These are phyloP conservation scores for Dissophora ornata DNA, from an alignment of 192 early-diverging fungal species.

Conservation along the genomic window DNA sequence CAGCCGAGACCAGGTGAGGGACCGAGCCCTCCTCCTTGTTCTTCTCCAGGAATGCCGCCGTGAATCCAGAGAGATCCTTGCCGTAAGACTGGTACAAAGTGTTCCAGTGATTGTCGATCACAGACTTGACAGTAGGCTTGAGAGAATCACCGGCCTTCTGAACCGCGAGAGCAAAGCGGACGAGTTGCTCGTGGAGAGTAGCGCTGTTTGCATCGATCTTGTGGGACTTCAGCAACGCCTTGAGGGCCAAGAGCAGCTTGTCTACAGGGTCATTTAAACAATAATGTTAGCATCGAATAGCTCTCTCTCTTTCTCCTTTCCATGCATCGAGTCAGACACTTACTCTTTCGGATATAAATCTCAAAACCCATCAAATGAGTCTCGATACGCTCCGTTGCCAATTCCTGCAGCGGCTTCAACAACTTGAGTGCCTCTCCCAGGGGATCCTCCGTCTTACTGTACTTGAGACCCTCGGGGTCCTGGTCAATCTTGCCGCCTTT, in stretches of 20 bases:
- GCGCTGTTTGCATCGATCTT: constrained; percentile 58
- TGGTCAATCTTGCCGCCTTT: constrained; percentile 68
- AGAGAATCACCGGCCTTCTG: constrained; percentile 27
- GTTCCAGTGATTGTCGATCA: constrained; percentile 46
- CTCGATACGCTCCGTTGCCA: constrained; percentile 67
- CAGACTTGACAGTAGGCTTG: constrained; percentile 35
- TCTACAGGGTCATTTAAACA: too few relatives aligned
- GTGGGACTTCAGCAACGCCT: constrained; percentile 63
- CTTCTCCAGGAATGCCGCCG: constrained; percentile 14
- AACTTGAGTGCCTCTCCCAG: constrained; percentile 83
- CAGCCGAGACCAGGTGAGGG: constrained; percentile 33
- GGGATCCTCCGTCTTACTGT: constrained; percentile 70
- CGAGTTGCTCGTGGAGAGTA: constrained; percentile 58
- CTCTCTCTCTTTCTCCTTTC: too few relatives aligned
- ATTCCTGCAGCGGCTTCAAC: constrained; percentile 73
- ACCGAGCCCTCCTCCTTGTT: constrained; percentile 23
- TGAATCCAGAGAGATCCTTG: constrained; percentile 23
- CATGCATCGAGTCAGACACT: too few relatives aligned
- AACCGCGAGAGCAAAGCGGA: constrained; percentile 59
- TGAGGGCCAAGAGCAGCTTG: constrained; percentile 75
- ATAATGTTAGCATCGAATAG: too few relatives aligned
- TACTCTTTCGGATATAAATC: constrained; percentile 76
- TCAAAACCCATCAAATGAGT: constrained; percentile 71
- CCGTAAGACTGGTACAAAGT: constrained; percentile 17
- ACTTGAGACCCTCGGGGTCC: constrained; percentile 80